phyloP scores from a whole-genome alignment of 495 filamentous ascomycete species.

The Aspergillus bridgeri region DNA sequence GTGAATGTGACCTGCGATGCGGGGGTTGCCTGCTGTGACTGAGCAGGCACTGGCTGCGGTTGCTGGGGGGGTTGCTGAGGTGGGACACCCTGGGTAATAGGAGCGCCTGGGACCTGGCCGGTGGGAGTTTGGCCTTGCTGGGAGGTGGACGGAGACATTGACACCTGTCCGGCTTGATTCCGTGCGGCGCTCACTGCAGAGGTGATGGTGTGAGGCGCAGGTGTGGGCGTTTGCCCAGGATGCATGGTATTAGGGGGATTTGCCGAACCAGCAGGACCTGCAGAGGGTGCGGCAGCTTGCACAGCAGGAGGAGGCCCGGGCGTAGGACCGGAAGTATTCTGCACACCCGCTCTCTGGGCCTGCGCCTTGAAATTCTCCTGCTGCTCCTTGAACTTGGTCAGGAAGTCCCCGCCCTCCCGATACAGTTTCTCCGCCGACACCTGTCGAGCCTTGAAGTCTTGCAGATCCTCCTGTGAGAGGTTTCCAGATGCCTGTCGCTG shows the following conservation, averaged over 20 bases:
- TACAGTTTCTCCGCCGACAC: constrained; percentile 43
- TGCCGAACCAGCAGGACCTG: constrained; percentile 19
- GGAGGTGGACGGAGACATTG: constrained; percentile 37
- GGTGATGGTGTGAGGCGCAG: constrained; percentile 51
- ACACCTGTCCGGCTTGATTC: constrained; percentile 39
- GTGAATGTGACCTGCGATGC: constrained; percentile 39
- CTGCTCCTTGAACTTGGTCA: constrained; percentile 48
- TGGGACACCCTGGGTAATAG: constrained; percentile 15
- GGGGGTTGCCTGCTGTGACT: constrained; percentile 32
- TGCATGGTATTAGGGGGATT: constrained; percentile 27
- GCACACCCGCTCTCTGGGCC: constrained; percentile 29
- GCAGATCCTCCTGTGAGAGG: constrained; percentile 42
- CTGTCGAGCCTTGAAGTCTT: constrained; percentile 42
- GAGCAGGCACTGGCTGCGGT: constrained; percentile 39
- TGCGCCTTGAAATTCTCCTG: constrained; percentile 45
- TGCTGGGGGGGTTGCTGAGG: constrained; percentile 39
- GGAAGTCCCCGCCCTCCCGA: constrained; percentile 44
- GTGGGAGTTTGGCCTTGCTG: constrained; percentile 37
- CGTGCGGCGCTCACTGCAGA: constrained; percentile 52
- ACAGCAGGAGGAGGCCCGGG: constrained; percentile 17
- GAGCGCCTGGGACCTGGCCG: constrained; percentile 30
- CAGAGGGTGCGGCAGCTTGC: constrained; percentile 8
- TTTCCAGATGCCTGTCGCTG: constrained; percentile 37
- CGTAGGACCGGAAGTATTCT: constrained; percentile 12
- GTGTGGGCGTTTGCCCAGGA: constrained; percentile 37